These are phyloP conservation scores for Suillus paluster DNA, from an alignment of 768 basidiomycete genomes.

Conservation along the genomic window DNA sequence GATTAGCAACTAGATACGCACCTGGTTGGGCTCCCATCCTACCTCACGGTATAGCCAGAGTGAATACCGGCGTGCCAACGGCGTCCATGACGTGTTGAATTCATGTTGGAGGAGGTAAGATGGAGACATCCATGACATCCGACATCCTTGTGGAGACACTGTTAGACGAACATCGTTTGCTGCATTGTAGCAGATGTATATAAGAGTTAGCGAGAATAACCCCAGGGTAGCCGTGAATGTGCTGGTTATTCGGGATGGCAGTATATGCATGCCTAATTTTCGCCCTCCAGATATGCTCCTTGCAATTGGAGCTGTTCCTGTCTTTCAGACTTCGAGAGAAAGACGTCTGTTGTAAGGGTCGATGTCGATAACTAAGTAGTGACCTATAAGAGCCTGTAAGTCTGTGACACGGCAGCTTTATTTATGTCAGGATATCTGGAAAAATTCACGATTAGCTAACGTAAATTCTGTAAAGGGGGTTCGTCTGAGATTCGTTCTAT, in stretches of 20 bases:
- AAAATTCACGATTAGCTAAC: too few relatives aligned
- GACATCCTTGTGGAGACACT: conserved; percentile 88
- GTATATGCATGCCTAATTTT: neutral
- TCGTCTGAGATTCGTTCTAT: too few relatives aligned
- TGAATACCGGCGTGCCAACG: conserved; percentile 73
- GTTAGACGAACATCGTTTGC: conserved; percentile 47
- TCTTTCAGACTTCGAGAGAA: neutral
- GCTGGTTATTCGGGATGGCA: conserved; percentile 18
- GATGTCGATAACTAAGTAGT: neutral
- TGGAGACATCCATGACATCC: conserved; percentile 97
- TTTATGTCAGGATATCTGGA: too few relatives aligned
- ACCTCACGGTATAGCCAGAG: conserved; percentile 92
- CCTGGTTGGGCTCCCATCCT: conserved; percentile 76
- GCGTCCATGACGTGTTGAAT: conserved; percentile 72
- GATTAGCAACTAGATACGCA: conserved; percentile 28
- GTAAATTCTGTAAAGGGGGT: too few relatives aligned
- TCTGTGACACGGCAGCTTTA: too few relatives aligned
- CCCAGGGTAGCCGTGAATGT: conserved; percentile 19
- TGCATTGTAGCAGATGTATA: conserved; percentile 47
- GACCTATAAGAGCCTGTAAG: too few relatives aligned
- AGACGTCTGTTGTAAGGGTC: neutral
- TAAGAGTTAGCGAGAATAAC: conserved; percentile 43
- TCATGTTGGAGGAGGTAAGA: conserved; percentile 77
- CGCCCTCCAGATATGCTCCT: neutral
- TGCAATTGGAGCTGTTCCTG: neutral